These are phyloP conservation scores for Suillus sp. DNA, from an alignment of 768 basidiomycete species.

Conservation along the genomic window DNA sequence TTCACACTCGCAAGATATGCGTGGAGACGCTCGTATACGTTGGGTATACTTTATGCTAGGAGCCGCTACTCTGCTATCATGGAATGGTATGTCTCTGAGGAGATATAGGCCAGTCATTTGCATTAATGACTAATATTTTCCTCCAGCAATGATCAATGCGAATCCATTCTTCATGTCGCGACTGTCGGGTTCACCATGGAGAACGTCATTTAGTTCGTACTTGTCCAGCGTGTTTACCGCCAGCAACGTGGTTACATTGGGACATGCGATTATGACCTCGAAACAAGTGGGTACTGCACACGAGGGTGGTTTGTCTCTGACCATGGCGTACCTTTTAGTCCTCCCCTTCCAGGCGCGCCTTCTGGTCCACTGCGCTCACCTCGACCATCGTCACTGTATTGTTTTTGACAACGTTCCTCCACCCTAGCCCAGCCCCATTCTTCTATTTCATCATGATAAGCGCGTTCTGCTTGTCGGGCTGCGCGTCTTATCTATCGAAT, in stretches of 20 bases:
- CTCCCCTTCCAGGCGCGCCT: conserved; percentile 60
- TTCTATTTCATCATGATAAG: conserved; percentile 66
- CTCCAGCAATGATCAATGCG: conserved; percentile 80
- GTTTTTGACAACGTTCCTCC: conserved; percentile 65
- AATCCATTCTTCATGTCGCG: conserved; percentile 79
- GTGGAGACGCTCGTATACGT: conserved; percentile 45
- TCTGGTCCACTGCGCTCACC: conserved; percentile 51
- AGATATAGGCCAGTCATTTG: not conserved
- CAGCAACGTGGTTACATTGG: conserved; percentile 68
- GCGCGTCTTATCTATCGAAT: conserved; percentile 76
- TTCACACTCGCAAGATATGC: not conserved
- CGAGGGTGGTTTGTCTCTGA: conserved; percentile 3
- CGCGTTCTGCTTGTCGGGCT: conserved; percentile 57
- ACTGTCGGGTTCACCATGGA: conserved; percentile 58
- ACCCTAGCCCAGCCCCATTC: conserved; percentile 54
- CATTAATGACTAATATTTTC: conserved; percentile 13
- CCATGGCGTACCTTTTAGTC: conserved; percentile 41
- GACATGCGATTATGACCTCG: conserved; percentile 70
- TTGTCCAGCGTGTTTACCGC: conserved; percentile 64
- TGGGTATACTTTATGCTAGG: conserved; percentile 78
- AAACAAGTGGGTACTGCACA: conserved; percentile 53
- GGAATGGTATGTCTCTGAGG: conserved; percentile 70
- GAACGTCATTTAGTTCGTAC: conserved; percentile 64
- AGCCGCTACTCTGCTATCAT: conserved; percentile 78
- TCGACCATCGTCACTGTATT: conserved; percentile 58